A percentile compares a stretch with the other conserved stretches of the same genome.
Evolutionary conservation across 306 rosid species (phyloP).

Genomic region (Ormosia semicastrata): DNA sequence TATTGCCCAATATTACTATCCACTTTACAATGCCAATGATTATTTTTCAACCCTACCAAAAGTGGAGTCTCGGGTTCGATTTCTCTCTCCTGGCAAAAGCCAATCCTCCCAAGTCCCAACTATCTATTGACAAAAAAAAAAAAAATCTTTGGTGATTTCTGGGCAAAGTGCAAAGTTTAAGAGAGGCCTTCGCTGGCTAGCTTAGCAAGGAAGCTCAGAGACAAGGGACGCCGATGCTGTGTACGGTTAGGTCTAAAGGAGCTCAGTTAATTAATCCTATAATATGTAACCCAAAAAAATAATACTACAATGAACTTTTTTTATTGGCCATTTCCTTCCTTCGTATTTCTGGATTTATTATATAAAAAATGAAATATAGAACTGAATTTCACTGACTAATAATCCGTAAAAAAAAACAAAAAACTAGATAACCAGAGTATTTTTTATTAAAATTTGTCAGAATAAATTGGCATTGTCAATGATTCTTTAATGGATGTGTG

Average conservation of each 20-base stretch:
- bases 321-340: background rate
- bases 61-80: no score
- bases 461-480: background rate
- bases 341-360: background rate
- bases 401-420: no score
- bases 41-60: no score
- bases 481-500: background rate
- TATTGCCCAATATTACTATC: background rate
- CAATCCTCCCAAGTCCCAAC: no score
- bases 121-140: no score
- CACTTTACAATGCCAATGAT: background rate
- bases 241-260: conserved; percentile 36
- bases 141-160: background rate
- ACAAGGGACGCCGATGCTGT: conserved; percentile 56
- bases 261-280: conserved; percentile 27
- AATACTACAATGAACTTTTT: no score
- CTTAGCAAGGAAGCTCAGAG: conserved; percentile 51
- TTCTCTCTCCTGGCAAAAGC: no score
- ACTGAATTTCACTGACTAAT: background rate
- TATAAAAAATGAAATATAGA: background rate
- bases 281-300: no score
- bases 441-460: background rate
- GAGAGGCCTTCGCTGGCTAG: conserved; percentile 36
- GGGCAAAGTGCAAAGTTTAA: background rate
- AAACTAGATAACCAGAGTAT: no score